Base-by-base conservation (phyloP, 331 rosid genomes). In the Dryas integrifolia region DNA sequence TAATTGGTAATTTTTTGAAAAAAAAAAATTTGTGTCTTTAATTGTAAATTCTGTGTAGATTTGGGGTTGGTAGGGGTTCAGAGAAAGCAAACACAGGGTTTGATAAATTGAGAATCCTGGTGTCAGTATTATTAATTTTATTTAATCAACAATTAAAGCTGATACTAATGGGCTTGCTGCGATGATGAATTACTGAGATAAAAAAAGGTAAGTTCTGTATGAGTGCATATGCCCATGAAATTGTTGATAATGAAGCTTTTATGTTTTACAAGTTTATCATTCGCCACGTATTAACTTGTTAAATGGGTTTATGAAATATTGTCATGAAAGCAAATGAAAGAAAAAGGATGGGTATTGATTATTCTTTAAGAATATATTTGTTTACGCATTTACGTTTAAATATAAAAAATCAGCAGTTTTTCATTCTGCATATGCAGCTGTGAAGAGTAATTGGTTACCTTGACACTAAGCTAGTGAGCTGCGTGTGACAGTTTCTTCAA, bases 191-290 rank as follows among this genome's bases (percentile, higher is more conserved):
- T 14, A 10, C 44, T 30, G 74, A 55, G 63, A 21, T 18, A 40
- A 24, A 7, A 21, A 21, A 2, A 9, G 35, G 73, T 47, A 66
- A 12, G 15, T 12, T 48, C 15, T 65, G 15, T 16, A 11, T 48
- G 59, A 38, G n/a, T 53, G 8, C 41, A 16, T 40, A 41, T 7
- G 45, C 24, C 7, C 24, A 56, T 70, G 26, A 40, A 53, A 70
- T 55, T 55, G 73, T 10, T 52, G 73, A 53, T 38, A 8, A 70
- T 38, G 72, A 68, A 38, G 35, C 30, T 68, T 67, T 46, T 18
- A 9, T 64, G n/a, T 5, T 8, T 3, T 7, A 61, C 26, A 39
- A 8, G 24, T 13, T 61, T 7, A 16, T 35, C 39, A 1, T 12
- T 13, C 8, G 10, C 5, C 65, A 12, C 1, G 45, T 38, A 16